Evolutionary conservation across 768 basidiomycete genomes (phyloP).

Genomic region (Agaricus blazei): DNA sequence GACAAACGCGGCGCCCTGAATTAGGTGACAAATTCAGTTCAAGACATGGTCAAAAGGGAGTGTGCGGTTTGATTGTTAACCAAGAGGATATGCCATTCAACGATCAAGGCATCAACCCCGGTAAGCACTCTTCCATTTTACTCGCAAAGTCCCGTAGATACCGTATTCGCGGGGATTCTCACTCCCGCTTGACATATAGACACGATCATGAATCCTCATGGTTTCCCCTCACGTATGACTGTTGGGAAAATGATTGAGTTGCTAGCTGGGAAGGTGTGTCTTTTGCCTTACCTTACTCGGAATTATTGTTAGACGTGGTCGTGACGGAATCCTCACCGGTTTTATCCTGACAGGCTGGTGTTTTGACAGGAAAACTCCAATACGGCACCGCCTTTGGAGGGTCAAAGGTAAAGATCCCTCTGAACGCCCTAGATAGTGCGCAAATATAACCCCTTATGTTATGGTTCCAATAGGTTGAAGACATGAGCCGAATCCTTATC

Average conservation of each 20-base stretch:
- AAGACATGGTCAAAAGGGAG: slow-evolving; percentile 97
- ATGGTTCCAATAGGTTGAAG: slow-evolving; percentile 63
- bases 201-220: slow-evolving; percentile 99
- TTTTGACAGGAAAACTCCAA: slow-evolving; percentile 82
- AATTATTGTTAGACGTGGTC: slow-evolving; percentile 9
- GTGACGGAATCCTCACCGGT: slow-evolving; percentile 6
- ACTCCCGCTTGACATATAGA: slow-evolving; percentile 39
- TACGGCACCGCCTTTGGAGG: slow-evolving; percentile 98
- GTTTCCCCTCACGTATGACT: slow-evolving; percentile 98
- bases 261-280: slow-evolving; percentile 81
- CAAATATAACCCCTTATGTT: slow-evolving; percentile 6
- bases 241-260: slow-evolving; percentile 99
- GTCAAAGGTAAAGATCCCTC: slow-evolving; percentile 63
- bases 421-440: slow-evolving; percentile 2
- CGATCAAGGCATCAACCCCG: slow-evolving; percentile 92
- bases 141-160: not conserved
- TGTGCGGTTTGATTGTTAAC: slow-evolving; percentile 97
- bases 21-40: slow-evolving; percentile 99
- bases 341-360: slow-evolving; percentile 64
- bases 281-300: not conserved
- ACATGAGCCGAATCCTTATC: slow-evolving; percentile 95
- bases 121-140: slow-evolving; percentile 33
- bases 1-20: slow-evolving; percentile 95
- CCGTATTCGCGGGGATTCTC: slow-evolving; percentile 2
- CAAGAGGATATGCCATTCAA: slow-evolving; percentile 99